Evolutionary conservation across 345 rosid species (phyloP).

Genomic region (Salix koriyanagi): DNA sequence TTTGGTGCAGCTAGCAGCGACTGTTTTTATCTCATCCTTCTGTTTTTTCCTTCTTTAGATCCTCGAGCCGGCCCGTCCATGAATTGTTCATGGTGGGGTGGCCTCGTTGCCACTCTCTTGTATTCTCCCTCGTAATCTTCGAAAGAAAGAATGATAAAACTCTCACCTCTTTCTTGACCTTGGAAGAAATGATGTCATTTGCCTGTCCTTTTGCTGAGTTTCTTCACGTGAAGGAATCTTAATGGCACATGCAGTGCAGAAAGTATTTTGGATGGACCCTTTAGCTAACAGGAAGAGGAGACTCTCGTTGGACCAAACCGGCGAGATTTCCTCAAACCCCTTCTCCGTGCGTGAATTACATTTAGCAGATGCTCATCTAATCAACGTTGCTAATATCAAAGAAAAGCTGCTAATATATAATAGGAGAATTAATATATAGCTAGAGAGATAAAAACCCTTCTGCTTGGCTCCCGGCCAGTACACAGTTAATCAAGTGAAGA

Average conservation of each 20-base stretch:
- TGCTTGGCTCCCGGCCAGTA: background rate
- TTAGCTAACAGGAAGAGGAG: background rate
- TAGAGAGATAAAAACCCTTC: background rate
- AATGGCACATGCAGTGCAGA: background rate
- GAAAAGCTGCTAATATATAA: background rate
- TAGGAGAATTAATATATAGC: background rate
- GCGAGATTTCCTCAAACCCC: background rate
- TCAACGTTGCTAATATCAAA: background rate
- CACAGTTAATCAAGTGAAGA: too few relatives aligned
- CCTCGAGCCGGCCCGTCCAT: background rate
- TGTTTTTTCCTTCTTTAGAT: too few relatives aligned
- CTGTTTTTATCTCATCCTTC: background rate
- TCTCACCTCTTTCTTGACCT: background rate
- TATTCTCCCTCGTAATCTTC: background rate
- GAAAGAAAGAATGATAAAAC: background rate
- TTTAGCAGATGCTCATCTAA: background rate
- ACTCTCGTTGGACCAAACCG: background rate
- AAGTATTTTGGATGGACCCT: background rate
- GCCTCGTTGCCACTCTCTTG: background rate
- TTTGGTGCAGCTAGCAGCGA: background rate
- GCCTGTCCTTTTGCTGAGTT: background rate
- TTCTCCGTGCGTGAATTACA: too few relatives aligned
- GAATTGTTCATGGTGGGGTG: background rate
- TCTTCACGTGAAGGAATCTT: background rate
- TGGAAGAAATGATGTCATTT: background rate